These are phyloP conservation scores for Macrolepiota fuliginosa DNA, from an alignment of 768 basidiomycete species.

Conservation along the genomic window DNA sequence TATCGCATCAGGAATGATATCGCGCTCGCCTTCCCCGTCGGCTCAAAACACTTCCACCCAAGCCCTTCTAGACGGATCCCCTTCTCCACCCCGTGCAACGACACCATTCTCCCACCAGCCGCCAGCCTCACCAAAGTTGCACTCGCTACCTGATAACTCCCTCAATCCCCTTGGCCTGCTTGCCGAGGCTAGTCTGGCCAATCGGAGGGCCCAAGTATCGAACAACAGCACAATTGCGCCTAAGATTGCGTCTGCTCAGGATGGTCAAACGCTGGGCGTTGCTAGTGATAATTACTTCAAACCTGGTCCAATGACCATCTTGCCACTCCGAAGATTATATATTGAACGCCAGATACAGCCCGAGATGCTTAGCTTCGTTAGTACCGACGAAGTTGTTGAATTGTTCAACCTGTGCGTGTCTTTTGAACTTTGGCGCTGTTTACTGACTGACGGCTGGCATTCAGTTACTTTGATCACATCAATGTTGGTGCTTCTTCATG, in stretches of 20 bases:
- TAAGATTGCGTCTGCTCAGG: slow-evolving; percentile 30
- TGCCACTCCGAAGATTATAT: slow-evolving; percentile 77
- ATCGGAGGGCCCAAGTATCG: slow-evolving; percentile 57
- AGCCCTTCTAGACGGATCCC: slow-evolving; percentile 51
- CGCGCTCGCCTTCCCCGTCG: slow-evolving; percentile 73
- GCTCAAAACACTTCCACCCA: slow-evolving; percentile 53
- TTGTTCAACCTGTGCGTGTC: slow-evolving; percentile 85
- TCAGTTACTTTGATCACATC: slow-evolving; percentile 74
- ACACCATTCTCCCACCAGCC: slow-evolving; percentile 28
- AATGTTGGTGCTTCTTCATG: slow-evolving; percentile 46
- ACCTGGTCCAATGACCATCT: slow-evolving; percentile 87
- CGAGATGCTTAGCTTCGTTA: slow-evolving; percentile 88
- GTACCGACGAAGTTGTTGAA: slow-evolving; percentile 85
- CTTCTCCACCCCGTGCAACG: slow-evolving; percentile 40
- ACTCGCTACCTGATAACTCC: slow-evolving; percentile 88
- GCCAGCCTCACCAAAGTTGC: slow-evolving; percentile 78
- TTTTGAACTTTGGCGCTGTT: slow-evolving; percentile 11
- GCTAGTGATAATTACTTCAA: slow-evolving; percentile 90
- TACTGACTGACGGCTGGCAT: slow-evolving; percentile 11
- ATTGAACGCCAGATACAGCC: slow-evolving; percentile 91
- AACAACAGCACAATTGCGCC: slow-evolving; percentile 29
- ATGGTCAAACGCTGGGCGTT: slow-evolving; percentile 61
- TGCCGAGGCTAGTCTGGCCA: slow-evolving; percentile 85
- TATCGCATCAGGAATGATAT: slow-evolving; percentile 77
- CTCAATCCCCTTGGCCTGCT: slow-evolving; percentile 91